Evolutionary conservation across 306 rosid species (phyloP), one percentile per base, ranked within the genome.

Genomic region (Pterocarpus macrocarpus): DNA sequence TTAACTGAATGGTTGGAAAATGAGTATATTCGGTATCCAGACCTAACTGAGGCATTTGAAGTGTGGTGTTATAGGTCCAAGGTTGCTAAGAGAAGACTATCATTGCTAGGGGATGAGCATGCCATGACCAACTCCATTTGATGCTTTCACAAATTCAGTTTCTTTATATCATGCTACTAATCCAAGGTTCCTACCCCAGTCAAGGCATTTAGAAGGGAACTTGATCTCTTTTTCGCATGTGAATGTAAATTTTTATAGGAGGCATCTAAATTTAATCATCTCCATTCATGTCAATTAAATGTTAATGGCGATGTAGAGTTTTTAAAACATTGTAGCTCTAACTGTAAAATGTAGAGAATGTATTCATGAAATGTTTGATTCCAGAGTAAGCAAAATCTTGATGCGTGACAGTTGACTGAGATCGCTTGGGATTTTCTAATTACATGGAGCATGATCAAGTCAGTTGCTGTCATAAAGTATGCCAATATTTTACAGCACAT

Each of bases 11-110:
- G 97, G 98, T 83, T 95, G 50, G 87, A 73, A 64, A 86, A 86
- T 33, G 82, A 90, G 64, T 86, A 73, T 73, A 77, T 89, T 43
- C 87, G 80, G 74, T 95, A 92, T 80, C 99, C 98, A 6, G 98
- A 95, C 87, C 87, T 95, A 73, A 88, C 96, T 0, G 97, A 93
- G 84, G 97, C 97, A 41, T 95, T 95, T 63, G 97, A 93, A 82
- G 92, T 90, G 38, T 95, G 99, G 98, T 93, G 97, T 84, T 92
- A 88, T 69, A 84, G 97, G 77, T 86, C 97, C 75, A 95, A 93
- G 86, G 96, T 90, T 81, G 89, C 98, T 12, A 90, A 83, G 81
- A 86, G 98, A 81, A 91, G 98, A 81, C 79, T 95, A 41, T 89
- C 97, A 4, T 52, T 86, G 62, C 56, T 86, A 55, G 90, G 85